These are phyloP conservation scores for Globisporangium spinosum DNA, from an alignment of 352 stramenopile species.

Conservation along the genomic window DNA sequence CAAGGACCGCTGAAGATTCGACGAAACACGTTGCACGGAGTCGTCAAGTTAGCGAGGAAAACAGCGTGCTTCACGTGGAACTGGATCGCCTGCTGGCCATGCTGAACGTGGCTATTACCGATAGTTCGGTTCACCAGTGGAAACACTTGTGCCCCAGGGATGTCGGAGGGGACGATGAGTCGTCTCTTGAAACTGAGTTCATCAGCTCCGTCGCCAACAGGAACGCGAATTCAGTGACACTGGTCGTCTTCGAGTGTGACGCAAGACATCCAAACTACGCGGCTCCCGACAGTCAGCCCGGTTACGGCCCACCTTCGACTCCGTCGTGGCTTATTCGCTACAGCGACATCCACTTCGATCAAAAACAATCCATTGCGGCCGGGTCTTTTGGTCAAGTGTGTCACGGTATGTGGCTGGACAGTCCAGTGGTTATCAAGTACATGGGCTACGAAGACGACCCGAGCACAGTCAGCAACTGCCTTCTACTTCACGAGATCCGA, in stretches of 20 bases:
- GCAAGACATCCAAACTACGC: background rate
- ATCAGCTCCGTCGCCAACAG: background rate
- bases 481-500: conserved; percentile 26
- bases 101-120: background rate
- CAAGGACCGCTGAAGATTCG: background rate
- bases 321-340: conserved; percentile 29
- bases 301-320: conserved; percentile 1
- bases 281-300: background rate
- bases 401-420: conserved; percentile 25
- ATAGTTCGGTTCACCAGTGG: background rate
- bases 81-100: background rate
- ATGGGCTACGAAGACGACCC: conserved; percentile 19
- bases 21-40: background rate
- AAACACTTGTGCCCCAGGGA: background rate
- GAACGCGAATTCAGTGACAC: background rate
- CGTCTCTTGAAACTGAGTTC: background rate
- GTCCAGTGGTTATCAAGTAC: conserved; percentile 35
- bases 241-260: background rate
- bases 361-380: conserved; percentile 13
- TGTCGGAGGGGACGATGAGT: background rate
- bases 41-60: background rate
- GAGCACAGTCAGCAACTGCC: background rate
- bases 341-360: conserved; percentile 25
- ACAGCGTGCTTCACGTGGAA: background rate
- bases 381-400: conserved; percentile 27